Evolutionary conservation across 306 rosid species (phyloP).

Genomic region (Lablab purpureus): DNA sequence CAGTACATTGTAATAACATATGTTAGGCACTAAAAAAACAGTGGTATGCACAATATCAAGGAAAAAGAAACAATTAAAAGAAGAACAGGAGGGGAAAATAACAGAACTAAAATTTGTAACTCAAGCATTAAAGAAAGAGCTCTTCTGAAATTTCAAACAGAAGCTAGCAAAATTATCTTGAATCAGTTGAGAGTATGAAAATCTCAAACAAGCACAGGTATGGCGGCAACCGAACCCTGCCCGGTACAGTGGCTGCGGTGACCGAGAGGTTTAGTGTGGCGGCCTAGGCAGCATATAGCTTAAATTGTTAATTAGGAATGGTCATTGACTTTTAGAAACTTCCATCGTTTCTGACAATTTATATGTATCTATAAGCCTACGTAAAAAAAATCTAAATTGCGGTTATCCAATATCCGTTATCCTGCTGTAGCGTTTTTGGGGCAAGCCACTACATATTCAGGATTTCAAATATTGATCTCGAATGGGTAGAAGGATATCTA

Average conservation of each 20-base stretch:
- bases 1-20: not conserved
- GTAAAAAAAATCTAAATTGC: not conserved
- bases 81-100: not conserved
- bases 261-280: not conserved
- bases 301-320: not conserved
- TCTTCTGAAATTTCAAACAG: not conserved
- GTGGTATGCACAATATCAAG: not conserved
- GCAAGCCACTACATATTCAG: not conserved
- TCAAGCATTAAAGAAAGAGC: not conserved
- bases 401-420: not conserved
- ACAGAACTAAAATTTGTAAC: not conserved
- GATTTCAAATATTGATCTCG: not conserved
- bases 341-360: too few species aligned
- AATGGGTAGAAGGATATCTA: not conserved
- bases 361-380: not conserved
- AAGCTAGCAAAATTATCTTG: not conserved
- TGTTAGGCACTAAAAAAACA: not conserved
- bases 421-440: not conserved
- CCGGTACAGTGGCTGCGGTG: not conserved
- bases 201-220: not conserved
- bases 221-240: not conserved
- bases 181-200: not conserved
- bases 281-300: not conserved
- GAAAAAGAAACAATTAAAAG: not conserved
- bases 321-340: not conserved